A percentile compares a stretch with the other conserved stretches of the same genome.
phyloP scores from a whole-genome alignment of 2,329 filamentous ascomycete species.

The Trichoderma citrinoviride region DNA sequence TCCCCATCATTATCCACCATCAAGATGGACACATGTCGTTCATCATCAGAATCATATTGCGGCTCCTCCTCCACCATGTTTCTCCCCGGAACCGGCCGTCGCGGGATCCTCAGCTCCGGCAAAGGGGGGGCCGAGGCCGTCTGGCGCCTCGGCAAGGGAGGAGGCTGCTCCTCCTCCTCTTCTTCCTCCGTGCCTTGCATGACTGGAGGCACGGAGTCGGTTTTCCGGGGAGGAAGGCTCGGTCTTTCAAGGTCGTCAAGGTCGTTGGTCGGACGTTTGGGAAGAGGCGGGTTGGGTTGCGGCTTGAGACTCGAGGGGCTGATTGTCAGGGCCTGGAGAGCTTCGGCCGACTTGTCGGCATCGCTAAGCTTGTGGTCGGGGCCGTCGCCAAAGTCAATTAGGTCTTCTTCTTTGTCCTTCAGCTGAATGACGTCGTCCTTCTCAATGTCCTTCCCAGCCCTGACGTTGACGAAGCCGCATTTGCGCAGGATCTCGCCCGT shows the following conservation, averaged over 20 bases:
- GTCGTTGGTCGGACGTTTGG: constrained; percentile 22
- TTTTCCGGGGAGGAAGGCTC: background rate
- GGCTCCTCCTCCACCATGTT: constrained; percentile 18
- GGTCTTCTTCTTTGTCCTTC: constrained; percentile 37
- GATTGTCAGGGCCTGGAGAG: constrained; percentile 32
- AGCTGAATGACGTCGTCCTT: constrained; percentile 51
- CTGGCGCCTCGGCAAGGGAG: constrained; percentile 17
- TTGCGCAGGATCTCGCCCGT: constrained; percentile 51
- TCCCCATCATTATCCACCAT: constrained; percentile 40
- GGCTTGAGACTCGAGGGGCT: constrained; percentile 30
- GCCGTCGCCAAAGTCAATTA: constrained; percentile 33
- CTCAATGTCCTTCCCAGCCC: constrained; percentile 47
- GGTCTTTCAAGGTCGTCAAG: background rate
- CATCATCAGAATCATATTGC: constrained; percentile 34
- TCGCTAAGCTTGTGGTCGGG: background rate
- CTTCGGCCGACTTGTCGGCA: constrained; percentile 25
- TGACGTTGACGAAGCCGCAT: constrained; percentile 51
- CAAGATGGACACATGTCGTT: constrained; percentile 37
- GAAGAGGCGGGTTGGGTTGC: constrained; percentile 26
- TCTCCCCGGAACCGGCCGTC: constrained; percentile 9
- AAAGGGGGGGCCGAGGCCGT: constrained; percentile 10
- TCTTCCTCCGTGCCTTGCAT: background rate
- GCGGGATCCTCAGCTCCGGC: constrained; percentile 3
- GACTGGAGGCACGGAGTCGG: constrained; percentile 1
- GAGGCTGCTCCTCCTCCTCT: background rate